These are phyloP conservation scores for Bruguiera parviflora DNA, from an alignment of 345 rosid species.

Conservation along the genomic window DNA sequence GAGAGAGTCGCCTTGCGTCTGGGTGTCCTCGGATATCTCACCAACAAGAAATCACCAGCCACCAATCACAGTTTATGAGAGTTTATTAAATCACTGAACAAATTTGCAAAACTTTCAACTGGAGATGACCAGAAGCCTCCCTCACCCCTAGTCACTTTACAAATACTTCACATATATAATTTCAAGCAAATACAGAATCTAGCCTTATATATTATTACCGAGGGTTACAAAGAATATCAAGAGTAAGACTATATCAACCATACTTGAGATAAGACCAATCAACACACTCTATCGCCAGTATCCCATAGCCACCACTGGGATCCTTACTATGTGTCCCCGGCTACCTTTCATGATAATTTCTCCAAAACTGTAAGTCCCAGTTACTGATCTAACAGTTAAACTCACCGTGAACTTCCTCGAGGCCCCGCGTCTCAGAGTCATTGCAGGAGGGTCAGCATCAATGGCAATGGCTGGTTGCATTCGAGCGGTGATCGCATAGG, in stretches of 20 bases:
- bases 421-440: constrained; percentile 70
- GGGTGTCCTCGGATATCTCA: too few species aligned
- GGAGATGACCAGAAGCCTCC: constrained; percentile 39
- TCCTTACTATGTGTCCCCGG: constrained; percentile 82
- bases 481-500: constrained; percentile 66
- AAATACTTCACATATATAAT: constrained; percentile 31
- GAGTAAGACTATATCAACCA: constrained; percentile 29
- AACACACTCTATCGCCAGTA: constrained; percentile 45
- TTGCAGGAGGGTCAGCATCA: constrained; percentile 76
- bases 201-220: constrained; percentile 48
- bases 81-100: constrained; percentile 11
- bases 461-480: constrained; percentile 86
- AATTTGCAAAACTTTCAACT: constrained; percentile 37
- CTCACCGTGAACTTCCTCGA: constrained; percentile 60
- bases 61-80: too few species aligned
- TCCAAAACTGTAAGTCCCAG: constrained; percentile 78
- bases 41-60: too few species aligned
- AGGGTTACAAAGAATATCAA: constrained; percentile 57
- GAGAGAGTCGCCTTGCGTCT: too few species aligned
- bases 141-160: constrained; percentile 28
- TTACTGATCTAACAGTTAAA: constrained; percentile 62
- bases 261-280: constrained; percentile 7
- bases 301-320: constrained; percentile 88
- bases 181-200: constrained; percentile 30
- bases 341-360: constrained; percentile 83